phyloP scores from a whole-genome alignment of 805 yeast species.

The Myxozyma kluyveri region DNA sequence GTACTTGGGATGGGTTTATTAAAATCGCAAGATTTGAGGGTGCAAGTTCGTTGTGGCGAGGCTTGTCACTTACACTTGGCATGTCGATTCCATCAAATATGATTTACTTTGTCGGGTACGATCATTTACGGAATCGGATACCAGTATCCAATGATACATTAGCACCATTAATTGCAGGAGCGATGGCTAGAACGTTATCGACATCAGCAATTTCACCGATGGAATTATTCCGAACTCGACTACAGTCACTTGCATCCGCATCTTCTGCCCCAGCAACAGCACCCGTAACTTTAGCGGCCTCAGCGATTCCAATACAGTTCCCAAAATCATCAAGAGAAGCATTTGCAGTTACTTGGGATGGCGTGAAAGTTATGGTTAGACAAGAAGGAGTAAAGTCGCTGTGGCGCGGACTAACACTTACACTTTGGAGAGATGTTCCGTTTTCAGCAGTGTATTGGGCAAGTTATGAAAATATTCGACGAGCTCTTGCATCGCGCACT shows the following conservation, averaged over 20 bases:
- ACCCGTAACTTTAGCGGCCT: too few species aligned
- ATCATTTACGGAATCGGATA: constrained; percentile 73
- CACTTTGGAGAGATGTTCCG: constrained; percentile 97
- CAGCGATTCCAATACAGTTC: not conserved
- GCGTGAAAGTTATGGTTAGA: constrained; percentile 51
- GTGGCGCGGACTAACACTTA: constrained; percentile 81
- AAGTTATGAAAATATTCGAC: constrained; percentile 29
- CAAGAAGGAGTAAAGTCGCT: constrained; percentile 60
- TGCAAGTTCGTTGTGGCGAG: constrained; percentile 75
- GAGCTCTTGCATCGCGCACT: constrained; percentile 2
- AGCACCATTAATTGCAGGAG: constrained; percentile 83
- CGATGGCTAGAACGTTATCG: constrained; percentile 74
- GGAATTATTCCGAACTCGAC: constrained; percentile 80
- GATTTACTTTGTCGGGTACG: constrained; percentile 92
- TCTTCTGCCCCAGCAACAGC: constrained; percentile 5
- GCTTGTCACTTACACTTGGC: constrained; percentile 68
- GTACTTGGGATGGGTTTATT: constrained; percentile 71
- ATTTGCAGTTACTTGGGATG: constrained; percentile 49
- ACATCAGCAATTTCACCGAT: constrained; percentile 85
- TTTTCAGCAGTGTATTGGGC: constrained; percentile 92
- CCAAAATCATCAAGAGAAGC: constrained; percentile 30
- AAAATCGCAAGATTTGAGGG: constrained; percentile 76
- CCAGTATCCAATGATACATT: constrained; percentile 47
- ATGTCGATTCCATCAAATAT: constrained; percentile 94
- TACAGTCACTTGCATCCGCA: constrained; percentile 59